Percentiles rank a stretch among this genome's conserved stretches.
Evolutionary conservation across 768 basidiomycete genomes (phyloP).

Genomic region (Suillus luteus): DNA sequence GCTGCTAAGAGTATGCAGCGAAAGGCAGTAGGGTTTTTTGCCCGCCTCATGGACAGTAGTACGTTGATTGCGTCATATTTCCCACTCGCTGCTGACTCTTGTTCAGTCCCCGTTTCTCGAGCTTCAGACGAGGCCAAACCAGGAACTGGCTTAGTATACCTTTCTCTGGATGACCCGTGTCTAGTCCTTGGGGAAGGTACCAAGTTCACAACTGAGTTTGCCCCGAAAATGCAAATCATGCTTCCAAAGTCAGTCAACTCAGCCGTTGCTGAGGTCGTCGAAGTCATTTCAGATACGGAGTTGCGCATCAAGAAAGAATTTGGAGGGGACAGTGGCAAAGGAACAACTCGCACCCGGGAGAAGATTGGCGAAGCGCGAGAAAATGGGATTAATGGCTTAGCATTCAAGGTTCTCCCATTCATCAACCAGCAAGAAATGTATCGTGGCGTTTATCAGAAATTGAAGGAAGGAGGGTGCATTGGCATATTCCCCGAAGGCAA

Average conservation of each 20-base stretch:
- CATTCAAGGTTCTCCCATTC: slow-evolving; percentile 83
- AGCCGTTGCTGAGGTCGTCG: slow-evolving; percentile 77
- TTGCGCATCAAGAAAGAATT: slow-evolving; percentile 86
- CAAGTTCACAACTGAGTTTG: slow-evolving; percentile 70
- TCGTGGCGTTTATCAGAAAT: slow-evolving; percentile 82
- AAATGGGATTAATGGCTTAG: slow-evolving; percentile 60
- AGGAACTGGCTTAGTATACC: slow-evolving; percentile 69
- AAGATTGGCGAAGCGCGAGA: slow-evolving; percentile 59
- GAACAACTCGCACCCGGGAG: slow-evolving; percentile 66
- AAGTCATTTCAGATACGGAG: slow-evolving; percentile 87
- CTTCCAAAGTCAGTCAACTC: slow-evolving; percentile 81
- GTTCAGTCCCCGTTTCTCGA: slow-evolving; percentile 85
- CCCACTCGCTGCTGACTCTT: slow-evolving; percentile 16
- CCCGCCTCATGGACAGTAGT: slow-evolving; percentile 88
- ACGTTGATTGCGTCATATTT: slow-evolving; percentile 26
- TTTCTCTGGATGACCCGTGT: slow-evolving; percentile 78
- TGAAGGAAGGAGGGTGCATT: slow-evolving; percentile 86
- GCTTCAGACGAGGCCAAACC: slow-evolving; percentile 84
- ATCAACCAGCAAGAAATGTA: slow-evolving; percentile 97
- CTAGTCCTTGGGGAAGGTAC: slow-evolving; percentile 85
- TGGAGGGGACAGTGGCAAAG: slow-evolving; percentile 76
- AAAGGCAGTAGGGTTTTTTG: slow-evolving; percentile 77
- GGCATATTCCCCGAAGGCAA: slow-evolving; percentile 98
- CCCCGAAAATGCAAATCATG: slow-evolving; percentile 82
- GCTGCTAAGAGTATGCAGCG: slow-evolving; percentile 89